A percentile compares a stretch with the other conserved stretches of the same genome.
Evolutionary conservation across 2,329 filamentous ascomycete genomes (phyloP).

Genomic region (Dactylellina cionopaga): DNA sequence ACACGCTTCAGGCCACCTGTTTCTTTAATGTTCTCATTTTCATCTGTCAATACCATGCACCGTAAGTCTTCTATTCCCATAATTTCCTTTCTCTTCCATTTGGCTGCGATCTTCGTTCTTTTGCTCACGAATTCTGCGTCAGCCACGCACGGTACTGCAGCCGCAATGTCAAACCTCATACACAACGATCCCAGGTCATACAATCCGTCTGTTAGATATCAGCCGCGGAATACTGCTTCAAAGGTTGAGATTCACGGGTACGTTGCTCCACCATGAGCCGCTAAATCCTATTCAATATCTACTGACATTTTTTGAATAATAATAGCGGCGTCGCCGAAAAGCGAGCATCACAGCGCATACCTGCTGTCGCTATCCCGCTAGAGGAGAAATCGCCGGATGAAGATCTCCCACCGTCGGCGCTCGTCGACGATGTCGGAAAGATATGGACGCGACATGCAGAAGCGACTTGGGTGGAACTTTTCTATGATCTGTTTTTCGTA

Average conservation of each 20-base stretch:
- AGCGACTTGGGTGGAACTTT: conserved; percentile 68
- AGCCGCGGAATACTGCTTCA: conserved; percentile 6
- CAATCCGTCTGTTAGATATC: conserved; percentile 2
- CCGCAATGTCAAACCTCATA: conserved; percentile 16
- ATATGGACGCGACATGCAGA: conserved; percentile 58
- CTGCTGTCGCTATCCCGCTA: conserved; percentile 37
- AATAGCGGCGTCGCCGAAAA: conserved; percentile 33
- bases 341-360: conserved; percentile 31
- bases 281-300: background rate
- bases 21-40: conserved; percentile 15
- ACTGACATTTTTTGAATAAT: background rate
- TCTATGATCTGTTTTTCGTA: conserved; percentile 72
- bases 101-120: conserved; percentile 13
- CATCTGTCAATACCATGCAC: background rate
- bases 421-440: conserved; percentile 44
- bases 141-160: conserved; percentile 16
- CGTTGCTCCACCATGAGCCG: background rate
- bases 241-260: conserved; percentile 36
- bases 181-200: background rate
- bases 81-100: background rate
- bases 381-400: conserved; percentile 37
- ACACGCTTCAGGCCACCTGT: conserved; percentile 16
- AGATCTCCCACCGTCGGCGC: conserved; percentile 25
- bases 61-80: background rate
- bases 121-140: conserved; percentile 6